Evolutionary conservation across 805 yeast genomes (phyloP), one percentile per base, ranked within the genome.

Genomic region (Wickerhamomyces canadensis): DNA sequence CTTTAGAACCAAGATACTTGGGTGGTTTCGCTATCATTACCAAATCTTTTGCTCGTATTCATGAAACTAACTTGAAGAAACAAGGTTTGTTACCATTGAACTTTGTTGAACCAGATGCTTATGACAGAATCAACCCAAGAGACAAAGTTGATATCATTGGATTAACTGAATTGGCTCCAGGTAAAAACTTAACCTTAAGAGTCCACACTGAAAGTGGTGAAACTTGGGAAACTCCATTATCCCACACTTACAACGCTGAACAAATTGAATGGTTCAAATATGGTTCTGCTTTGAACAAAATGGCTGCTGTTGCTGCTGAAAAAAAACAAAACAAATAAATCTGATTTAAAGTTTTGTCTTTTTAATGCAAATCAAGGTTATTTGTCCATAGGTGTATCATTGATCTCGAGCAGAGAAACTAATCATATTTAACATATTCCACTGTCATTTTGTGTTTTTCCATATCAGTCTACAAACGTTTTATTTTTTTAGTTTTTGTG

Each of bases 241-340:
- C 95, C 40, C 98, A 93, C 78, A 93, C 98, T 50, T 93, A 85
- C 78, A 93, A 93, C 78, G 45, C 64, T 48, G 97, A 93, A 76
- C 98, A 91, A 77, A 84, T 91, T 63, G 97, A 86, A 65, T 91
- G 98, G 98, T 91, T 91, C 84, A 91, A 86, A 78, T 80, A 83
- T 59, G 98, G 98, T 74, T 88, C 97, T 55, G 98, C 98, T 66
- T 82, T 93, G 73, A 93, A 93, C 86, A 86, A 83, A 77, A 86
- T 88, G 88, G 84, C 88, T 47, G 59, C 68, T 49, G 49, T 45
- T 35, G 45, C 49, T 33, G 45, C 44, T 34, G 37, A 36, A 34
- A 38, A 34, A 32, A 19, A 28, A 28, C n/a, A n/a, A n/a, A n/a
- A n/a, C n/a, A n/a, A n/a, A n/a, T n/a, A n/a, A n/a, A n/a, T n/a